Evolutionary conservation across 768 basidiomycete genomes (phyloP), one percentile per base, ranked within the genome.

Genomic region (Baorangia bicolor): DNA sequence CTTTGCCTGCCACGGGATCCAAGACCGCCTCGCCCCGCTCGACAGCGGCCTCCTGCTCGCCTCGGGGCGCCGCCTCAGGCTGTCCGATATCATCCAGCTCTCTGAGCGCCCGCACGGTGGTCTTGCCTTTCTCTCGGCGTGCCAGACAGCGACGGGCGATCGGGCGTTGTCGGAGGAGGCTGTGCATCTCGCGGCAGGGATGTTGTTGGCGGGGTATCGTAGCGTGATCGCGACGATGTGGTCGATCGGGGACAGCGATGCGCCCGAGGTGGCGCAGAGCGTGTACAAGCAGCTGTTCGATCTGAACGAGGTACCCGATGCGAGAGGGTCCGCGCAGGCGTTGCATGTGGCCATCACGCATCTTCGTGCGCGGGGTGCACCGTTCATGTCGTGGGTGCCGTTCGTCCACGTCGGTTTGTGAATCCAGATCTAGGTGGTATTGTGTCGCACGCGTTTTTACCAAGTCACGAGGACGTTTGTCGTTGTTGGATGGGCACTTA

Each of bases 1-100:
- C 50, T 55, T 77, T 31, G 73, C 75, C 6, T 76, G 75, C 43
- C 75, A 77, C 62, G 77, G 70, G 21, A 46, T 60, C n/a, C 75
- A 75, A 48, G 61, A 74, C 48, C 6, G 40, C 25, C 4, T 23
- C 5, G 42, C 61, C 31, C 71, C 75, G 0, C 62, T 63, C 5
- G 53, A 71, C 37, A 69, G 64, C 37, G 65, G 57, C 5, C n/a
- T n/a, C n/a, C n/a, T n/a, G n/a, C n/a, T n/a, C n/a, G n/a, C n/a
- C n/a, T n/a, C n/a, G n/a, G n/a, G n/a, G n/a, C n/a, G n/a, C n/a
- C n/a, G n/a, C n/a, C 21, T 53, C 9, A 53, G 4, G 28, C 28
- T 71, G 2, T 62, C 67, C 1, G 58, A 53, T 39, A 61, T 45
- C 47, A 74, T 51, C 62, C 64, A 10, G 20, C 57, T 53, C 64